Conservation (phyloP, 2,329 filamentous ascomycete genomes). For the Penicillium sp. region DNA sequence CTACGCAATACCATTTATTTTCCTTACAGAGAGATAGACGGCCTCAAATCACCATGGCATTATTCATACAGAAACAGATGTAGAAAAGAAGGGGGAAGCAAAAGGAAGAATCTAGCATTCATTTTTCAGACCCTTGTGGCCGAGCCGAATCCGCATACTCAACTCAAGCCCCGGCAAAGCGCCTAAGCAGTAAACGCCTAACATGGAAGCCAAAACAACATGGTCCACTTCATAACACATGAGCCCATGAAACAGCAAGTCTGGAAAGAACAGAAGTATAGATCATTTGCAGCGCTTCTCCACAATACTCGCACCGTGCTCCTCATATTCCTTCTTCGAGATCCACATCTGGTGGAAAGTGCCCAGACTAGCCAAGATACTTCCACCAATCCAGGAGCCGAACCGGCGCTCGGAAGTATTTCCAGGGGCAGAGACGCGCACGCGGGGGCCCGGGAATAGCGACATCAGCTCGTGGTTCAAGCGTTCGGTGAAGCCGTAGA, state of each 20-base stretch:
- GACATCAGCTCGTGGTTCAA: conserved; percentile 80
- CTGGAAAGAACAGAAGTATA: background rate
- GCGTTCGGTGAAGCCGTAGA: conserved; percentile 91
- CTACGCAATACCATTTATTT: background rate
- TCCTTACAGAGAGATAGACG: background rate
- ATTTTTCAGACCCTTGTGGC: conserved; percentile 19
- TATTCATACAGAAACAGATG: background rate
- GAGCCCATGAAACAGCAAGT: conserved; percentile 12
- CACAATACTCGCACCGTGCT: conserved; percentile 86
- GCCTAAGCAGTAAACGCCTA: conserved; percentile 22
- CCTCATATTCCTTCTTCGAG: conserved; percentile 94
- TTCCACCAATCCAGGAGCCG: conserved; percentile 94
- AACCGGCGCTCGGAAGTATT: conserved; percentile 88
- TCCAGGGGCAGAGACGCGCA: conserved; percentile 86
- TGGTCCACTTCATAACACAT: conserved; percentile 20
- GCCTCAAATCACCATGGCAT: background rate
- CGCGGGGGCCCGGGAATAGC: conserved; percentile 82
- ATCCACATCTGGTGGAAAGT: conserved; percentile 99
- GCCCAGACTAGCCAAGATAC: conserved; percentile 90
- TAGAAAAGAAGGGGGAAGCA: background rate
- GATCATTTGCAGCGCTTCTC: conserved; percentile 91
- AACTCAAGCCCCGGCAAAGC: conserved; percentile 18
- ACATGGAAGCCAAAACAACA: conserved; percentile 10
- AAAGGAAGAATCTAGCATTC: conserved; percentile 13
- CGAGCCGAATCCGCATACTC: conserved; percentile 17